phyloP scores from a whole-genome alignment of 129 eudicot genomes.

The Logfia minima region DNA sequence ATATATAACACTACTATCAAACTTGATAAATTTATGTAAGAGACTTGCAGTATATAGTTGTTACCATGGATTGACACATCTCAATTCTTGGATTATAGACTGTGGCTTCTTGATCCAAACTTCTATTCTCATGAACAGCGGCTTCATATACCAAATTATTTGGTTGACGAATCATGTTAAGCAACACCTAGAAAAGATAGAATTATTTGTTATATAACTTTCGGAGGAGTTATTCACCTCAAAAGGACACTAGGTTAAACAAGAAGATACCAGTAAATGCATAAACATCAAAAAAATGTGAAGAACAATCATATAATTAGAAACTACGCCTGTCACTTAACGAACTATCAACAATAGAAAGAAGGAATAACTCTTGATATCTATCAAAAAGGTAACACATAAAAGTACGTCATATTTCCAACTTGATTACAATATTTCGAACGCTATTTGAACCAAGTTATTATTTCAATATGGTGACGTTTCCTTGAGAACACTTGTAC shows the following conservation, averaged over 20 bases:
- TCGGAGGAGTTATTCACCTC: neutral
- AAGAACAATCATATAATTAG: neutral
- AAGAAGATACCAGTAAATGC: conserved; percentile 2
- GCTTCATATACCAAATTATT: conserved; percentile 75
- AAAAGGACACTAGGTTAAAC: neutral
- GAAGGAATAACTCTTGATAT: conserved; percentile 12
- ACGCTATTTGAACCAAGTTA: neutral
- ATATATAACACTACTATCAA: neutral
- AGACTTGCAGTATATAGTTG: neutral
- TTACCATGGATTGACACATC: conserved; percentile 77
- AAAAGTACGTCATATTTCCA: neutral
- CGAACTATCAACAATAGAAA: conserved; percentile 2
- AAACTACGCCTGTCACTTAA: neutral
- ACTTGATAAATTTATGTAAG: neutral
- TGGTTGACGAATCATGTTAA: conserved; percentile 87
- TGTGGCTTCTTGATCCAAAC: conserved; percentile 72
- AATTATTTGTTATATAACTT: neutral
- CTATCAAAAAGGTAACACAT: neutral
- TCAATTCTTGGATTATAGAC: conserved; percentile 61
- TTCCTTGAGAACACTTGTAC: neutral
- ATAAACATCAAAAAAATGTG: neutral
- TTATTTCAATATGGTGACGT: neutral
- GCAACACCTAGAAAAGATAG: conserved; percentile 51
- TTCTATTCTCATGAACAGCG: conserved; percentile 78
- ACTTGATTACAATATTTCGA: conserved; percentile 5